phyloP scores from a whole-genome alignment of 257 asterid genomes.

The Linaria vulgaris region DNA sequence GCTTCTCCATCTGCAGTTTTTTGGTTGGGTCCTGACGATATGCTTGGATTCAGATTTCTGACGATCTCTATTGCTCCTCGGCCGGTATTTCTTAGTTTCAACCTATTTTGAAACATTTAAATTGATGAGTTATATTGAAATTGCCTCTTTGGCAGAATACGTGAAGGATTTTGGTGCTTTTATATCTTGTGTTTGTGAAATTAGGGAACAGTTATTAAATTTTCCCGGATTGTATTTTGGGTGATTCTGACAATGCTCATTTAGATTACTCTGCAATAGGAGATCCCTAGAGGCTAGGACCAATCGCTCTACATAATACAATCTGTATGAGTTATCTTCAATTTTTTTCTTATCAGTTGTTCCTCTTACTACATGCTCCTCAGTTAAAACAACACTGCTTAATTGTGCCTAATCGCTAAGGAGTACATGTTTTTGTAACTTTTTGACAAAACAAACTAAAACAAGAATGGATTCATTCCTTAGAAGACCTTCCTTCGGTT shows the following conservation, averaged over 20 bases:
- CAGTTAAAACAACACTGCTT: neutral
- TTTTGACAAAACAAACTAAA: neutral
- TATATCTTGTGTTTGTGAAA: slow-evolving; percentile 4
- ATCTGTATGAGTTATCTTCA: slow-evolving; percentile 5
- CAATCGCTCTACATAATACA: slow-evolving; percentile 2
- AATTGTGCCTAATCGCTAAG: neutral
- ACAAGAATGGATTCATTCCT: neutral
- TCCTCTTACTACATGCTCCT: neutral
- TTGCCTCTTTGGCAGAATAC: neutral
- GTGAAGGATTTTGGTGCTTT: slow-evolving; percentile 1
- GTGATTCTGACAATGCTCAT: neutral
- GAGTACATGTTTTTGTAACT: neutral
- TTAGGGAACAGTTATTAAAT: neutral
- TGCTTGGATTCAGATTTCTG: slow-evolving; percentile 82
- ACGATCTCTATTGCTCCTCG: slow-evolving; percentile 98
- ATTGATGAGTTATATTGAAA: neutral
- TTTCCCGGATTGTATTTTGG: slow-evolving; percentile 11
- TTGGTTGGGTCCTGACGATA: slow-evolving; percentile 83
- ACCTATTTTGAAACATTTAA: slow-evolving; percentile 19
- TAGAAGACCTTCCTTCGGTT: neutral
- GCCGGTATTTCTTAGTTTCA: slow-evolving; percentile 49
- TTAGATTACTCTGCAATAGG: slow-evolving; percentile 1
- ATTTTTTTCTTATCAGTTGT: neutral
- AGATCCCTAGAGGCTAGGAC: slow-evolving; percentile 11
- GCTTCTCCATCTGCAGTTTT: slow-evolving; percentile 94